Evolutionary conservation across 2,329 filamentous ascomycete species (phyloP).

Genomic region (Akanthomyces muscarius): DNA sequence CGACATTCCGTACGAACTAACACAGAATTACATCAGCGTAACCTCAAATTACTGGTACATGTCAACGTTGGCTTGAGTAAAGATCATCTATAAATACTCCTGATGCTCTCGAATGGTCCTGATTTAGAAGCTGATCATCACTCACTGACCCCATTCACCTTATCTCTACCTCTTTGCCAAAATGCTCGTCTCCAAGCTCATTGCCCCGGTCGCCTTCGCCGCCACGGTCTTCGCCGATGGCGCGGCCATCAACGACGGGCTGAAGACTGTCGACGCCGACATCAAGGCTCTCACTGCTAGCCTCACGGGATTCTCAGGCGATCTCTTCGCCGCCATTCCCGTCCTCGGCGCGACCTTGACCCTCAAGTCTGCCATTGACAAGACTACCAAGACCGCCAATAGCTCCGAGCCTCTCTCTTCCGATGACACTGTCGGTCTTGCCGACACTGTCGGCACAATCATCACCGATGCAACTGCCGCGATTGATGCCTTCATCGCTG

Average conservation of each 20-base stretch:
- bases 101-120: not conserved
- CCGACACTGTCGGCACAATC: not conserved
- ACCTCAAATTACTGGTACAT: not conserved
- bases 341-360: not conserved
- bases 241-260: slow-evolving; percentile 2
- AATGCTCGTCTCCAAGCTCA: slow-evolving; percentile 4
- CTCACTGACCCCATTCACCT: not conserved
- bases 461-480: not conserved
- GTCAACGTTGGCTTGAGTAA: not conserved
- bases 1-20: not conserved
- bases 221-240: slow-evolving; percentile 13
- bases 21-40: not conserved
- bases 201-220: slow-evolving; percentile 6
- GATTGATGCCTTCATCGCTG: slow-evolving; percentile 12
- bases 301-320: slow-evolving; percentile 3
- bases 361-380: not conserved
- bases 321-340: slow-evolving; percentile 12
- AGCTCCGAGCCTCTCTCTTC: slow-evolving; percentile 2
- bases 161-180: not conserved
- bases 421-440: slow-evolving; percentile 6
- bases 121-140: not conserved
- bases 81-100: not conserved
- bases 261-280: slow-evolving; percentile 2
- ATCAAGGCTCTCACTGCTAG: slow-evolving; percentile 1
- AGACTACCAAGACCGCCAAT: slow-evolving; percentile 4